Conservation (phyloP, 169 alveolate species). For the Plasmodium fragile region DNA sequence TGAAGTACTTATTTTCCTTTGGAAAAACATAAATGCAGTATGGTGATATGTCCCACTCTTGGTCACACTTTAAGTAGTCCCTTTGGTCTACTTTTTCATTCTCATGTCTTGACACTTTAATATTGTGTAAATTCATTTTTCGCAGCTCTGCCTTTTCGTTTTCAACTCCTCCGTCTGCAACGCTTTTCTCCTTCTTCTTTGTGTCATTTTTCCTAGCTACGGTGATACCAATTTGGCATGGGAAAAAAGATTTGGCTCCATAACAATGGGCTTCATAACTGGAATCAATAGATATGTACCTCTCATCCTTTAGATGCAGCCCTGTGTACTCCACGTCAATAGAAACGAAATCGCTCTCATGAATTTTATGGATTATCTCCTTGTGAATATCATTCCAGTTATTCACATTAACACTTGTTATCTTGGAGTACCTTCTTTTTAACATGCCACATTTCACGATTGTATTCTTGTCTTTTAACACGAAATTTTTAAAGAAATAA, state of each 20-base stretch:
- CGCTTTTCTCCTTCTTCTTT: background rate
- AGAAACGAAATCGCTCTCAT: conserved; percentile 85
- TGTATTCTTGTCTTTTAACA: conserved; percentile 52
- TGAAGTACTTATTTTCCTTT: conserved; percentile 80
- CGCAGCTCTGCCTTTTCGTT: background rate
- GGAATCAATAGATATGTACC: conserved; percentile 87
- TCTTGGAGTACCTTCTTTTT: conserved; percentile 47
- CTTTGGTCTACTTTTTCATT: conserved; percentile 5
- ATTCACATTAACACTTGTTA: conserved; percentile 73
- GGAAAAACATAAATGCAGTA: conserved; percentile 88
- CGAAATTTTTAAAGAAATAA: conserved; percentile 55
- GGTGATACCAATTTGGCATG: conserved; percentile 91
- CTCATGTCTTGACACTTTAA: background rate
- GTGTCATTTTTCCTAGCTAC: conserved; percentile 82
- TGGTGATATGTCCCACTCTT: conserved; percentile 89
- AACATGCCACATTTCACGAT: conserved; percentile 16
- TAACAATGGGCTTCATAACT: conserved; percentile 90
- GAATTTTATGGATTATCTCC: conserved; percentile 73
- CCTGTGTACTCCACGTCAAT: conserved; percentile 88
- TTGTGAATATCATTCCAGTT: conserved; percentile 71
- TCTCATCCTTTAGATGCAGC: conserved; percentile 86
- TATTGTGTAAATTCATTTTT: conserved; percentile 21
- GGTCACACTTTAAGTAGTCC: background rate
- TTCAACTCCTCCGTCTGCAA: background rate
- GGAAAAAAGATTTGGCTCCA: conserved; percentile 90